Evolutionary conservation across 23 red algal species (phyloP).

Genomic region (Porphyridium purpureum): DNA sequence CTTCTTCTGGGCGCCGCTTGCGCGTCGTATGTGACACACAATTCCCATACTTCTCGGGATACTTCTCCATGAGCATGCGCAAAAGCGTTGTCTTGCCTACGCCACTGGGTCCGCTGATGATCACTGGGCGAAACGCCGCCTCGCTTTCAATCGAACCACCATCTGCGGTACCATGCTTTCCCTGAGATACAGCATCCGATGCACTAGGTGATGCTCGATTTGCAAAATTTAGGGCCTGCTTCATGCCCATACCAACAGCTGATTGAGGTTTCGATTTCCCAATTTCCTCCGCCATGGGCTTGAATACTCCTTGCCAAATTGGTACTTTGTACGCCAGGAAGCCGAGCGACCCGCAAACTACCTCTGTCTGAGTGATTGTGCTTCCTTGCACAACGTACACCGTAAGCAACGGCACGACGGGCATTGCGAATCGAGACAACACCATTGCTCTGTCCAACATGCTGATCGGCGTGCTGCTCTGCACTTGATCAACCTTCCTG

Average conservation of each 20-base stretch:
- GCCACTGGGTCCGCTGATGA: constrained; percentile 50
- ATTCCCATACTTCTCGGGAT: constrained; percentile 43
- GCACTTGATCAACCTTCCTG: constrained; percentile 23
- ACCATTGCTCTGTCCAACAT: no score
- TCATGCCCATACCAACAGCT: no score
- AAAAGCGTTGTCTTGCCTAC: constrained; percentile 90
- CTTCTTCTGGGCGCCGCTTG: constrained; percentile 34
- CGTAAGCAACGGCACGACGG: constrained; percentile 19
- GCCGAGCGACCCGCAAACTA: constrained; percentile 30
- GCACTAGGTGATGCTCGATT: no score
- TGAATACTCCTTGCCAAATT: constrained; percentile 16
- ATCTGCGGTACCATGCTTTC: no score
- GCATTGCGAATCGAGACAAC: constrained; percentile 47
- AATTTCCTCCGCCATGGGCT: no score
- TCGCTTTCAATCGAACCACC: constrained; percentile 1
- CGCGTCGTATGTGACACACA: constrained; percentile 87
- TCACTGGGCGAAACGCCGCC: not conserved
- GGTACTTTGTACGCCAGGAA: constrained; percentile 76
- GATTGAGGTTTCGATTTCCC: no score
- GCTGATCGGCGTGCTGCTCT: not conserved
- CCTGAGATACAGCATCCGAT: no score
- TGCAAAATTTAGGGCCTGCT: no score
- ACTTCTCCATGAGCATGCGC: constrained; percentile 37
- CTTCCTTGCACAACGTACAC: constrained; percentile 10
- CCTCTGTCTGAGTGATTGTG: constrained; percentile 8